Evolutionary conservation across 176 grass and related monocot species (phyloP).

Genomic region (Saccharum spontaneum): DNA sequence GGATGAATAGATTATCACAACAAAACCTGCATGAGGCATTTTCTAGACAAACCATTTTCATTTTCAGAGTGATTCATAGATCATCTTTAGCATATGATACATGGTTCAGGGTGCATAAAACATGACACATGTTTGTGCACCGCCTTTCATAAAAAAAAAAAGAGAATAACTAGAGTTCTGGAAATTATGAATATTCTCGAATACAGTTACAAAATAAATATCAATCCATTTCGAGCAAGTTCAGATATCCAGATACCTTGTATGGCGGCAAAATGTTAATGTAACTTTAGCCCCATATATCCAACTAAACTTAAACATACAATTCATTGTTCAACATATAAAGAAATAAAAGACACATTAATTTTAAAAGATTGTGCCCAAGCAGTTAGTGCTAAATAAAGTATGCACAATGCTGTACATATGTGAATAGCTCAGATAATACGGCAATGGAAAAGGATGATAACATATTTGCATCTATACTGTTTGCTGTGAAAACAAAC

Average conservation of each 20-base stretch:
- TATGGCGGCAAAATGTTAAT: neutral
- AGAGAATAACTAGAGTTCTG: neutral
- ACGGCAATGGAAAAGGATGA: neutral
- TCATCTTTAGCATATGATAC: constrained; percentile 16
- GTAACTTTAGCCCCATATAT: neutral
- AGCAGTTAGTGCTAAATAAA: neutral
- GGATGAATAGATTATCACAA: constrained; percentile 18
- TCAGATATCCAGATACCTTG: neutral
- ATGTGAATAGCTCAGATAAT: neutral
- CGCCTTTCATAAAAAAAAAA: neutral
- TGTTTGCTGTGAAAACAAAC: neutral
- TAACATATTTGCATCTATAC: neutral
- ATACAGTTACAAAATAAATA: neutral
- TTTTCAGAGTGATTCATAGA: neutral
- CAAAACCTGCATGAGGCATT: constrained; percentile 5
- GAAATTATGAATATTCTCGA: neutral
- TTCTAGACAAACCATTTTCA: neutral
- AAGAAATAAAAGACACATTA: neutral
- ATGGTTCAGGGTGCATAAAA: constrained; percentile 9
- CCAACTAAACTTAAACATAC: neutral
- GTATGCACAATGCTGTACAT: neutral
- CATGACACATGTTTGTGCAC: neutral
- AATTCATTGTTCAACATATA: neutral
- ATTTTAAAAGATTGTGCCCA: neutral
- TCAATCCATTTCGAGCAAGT: neutral